phyloP scores from a whole-genome alignment of 2,329 filamentous ascomycete genomes.

The Teratosphaeria gauchensis region DNA sequence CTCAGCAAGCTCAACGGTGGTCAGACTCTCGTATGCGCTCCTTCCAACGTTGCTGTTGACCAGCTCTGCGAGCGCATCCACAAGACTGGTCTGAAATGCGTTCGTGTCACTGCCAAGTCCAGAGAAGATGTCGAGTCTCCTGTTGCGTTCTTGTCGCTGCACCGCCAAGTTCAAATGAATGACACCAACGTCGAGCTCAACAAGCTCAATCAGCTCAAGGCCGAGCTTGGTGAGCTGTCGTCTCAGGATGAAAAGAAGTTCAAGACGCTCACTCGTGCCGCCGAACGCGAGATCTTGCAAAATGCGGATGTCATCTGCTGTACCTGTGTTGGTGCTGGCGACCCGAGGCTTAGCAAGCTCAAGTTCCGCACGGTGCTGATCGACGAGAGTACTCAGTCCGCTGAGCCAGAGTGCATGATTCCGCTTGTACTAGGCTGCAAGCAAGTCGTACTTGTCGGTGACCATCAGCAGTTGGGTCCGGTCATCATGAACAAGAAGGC shows the following conservation, averaged over 20 bases:
- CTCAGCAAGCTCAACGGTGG: constrained; percentile 89
- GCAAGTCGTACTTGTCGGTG: constrained; percentile 95
- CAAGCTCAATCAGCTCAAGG: constrained; percentile 89
- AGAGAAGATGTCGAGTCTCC: constrained; percentile 98
- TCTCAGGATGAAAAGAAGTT: constrained; percentile 98
- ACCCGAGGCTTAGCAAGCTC: constrained; percentile 90
- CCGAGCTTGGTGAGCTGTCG: constrained; percentile 79
- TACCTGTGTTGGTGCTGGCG: constrained; percentile 93
- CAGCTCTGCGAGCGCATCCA: constrained; percentile 97
- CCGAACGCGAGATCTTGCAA: constrained; percentile 86
- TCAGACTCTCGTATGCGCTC: constrained; percentile 91
- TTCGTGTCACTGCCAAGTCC: constrained; percentile 96
- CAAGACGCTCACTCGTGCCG: constrained; percentile 86
- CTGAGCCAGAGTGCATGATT: constrained; percentile 98
- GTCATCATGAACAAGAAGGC: constrained; percentile 99
- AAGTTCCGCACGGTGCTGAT: constrained; percentile 98
- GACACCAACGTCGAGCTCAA: constrained; percentile 89
- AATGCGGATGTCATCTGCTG: constrained; percentile 98
- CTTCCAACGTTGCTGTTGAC: constrained; percentile 96
- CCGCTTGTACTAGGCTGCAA: constrained; percentile 94
- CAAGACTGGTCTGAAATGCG: constrained; percentile 86
- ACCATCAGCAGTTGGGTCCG: constrained; percentile 94
- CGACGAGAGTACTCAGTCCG: constrained; percentile 95
- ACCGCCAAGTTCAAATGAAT: constrained; percentile 93
- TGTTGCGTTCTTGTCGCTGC: constrained; percentile 86